Evolutionary conservation across 2,329 filamentous ascomycete species (phyloP).

Genomic region (Pseudogymnoascus sp.): DNA sequence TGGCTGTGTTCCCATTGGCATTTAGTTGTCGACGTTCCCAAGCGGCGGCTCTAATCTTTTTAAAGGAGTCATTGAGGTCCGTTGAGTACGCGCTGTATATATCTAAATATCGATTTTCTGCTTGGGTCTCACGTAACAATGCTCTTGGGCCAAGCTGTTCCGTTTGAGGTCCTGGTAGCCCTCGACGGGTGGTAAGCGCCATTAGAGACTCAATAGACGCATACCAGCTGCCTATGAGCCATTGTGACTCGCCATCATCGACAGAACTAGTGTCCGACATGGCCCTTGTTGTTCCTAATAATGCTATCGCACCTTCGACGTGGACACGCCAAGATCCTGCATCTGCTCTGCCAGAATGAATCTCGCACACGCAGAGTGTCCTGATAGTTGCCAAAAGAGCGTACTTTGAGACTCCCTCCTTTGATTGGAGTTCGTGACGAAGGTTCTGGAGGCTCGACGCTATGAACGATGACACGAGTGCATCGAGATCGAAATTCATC

Average conservation of each 20-base stretch:
- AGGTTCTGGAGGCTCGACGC: conserved; percentile 34
- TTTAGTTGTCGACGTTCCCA: conserved; percentile 24
- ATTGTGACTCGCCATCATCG: conserved; percentile 10
- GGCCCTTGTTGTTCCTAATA: conserved; percentile 26
- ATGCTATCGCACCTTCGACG: conserved; percentile 33
- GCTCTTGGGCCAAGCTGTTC: not conserved
- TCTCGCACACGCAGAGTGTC: conserved; percentile 35
- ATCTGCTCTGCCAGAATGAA: conserved; percentile 33
- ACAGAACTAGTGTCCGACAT: not conserved
- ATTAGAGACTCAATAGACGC: conserved; percentile 34
- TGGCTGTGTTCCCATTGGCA: conserved; percentile 9
- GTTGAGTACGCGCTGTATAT: conserved; percentile 36
- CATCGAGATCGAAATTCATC: conserved; percentile 29
- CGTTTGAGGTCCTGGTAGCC: conserved; percentile 20
- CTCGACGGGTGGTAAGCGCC: conserved; percentile 30
- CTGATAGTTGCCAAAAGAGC: conserved; percentile 33
- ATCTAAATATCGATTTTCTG: conserved; percentile 30
- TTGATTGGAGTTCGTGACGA: conserved; percentile 31
- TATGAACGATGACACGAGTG: conserved; percentile 31
- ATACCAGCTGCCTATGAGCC: conserved; percentile 32
- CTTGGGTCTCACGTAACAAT: not conserved
- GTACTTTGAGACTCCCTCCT: conserved; percentile 25
- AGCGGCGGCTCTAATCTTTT: conserved; percentile 30
- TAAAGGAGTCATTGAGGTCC: conserved; percentile 30
- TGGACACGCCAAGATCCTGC: conserved; percentile 33